Evolutionary conservation across 1,284 basidiomycete species (phyloP).

Genomic region (Butyriboletus appendiculatus): DNA sequence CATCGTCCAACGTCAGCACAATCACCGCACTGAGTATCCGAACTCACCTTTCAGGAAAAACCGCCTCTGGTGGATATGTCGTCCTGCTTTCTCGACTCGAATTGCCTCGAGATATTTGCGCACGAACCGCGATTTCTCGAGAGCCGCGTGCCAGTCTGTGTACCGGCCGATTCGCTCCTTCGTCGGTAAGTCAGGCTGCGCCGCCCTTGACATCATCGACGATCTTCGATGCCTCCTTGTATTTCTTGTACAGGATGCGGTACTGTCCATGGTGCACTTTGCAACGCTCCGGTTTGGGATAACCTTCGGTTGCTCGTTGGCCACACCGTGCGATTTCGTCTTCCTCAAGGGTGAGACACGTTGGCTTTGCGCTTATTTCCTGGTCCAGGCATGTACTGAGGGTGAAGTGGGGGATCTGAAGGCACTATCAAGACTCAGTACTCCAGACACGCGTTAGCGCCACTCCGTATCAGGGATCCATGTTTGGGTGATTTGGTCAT

Average conservation of each 20-base stretch:
- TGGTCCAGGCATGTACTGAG: background rate
- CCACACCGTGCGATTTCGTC: slow-evolving; percentile 32
- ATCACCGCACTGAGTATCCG: background rate
- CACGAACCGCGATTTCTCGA: slow-evolving; percentile 27
- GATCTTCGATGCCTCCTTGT: slow-evolving; percentile 33
- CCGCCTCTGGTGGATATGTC: slow-evolving; percentile 26
- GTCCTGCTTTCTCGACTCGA: slow-evolving; percentile 29
- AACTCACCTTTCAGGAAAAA: slow-evolving; percentile 33
- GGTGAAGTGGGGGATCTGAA: background rate
- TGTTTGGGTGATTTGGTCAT: too few relatives aligned
- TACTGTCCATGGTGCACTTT: slow-evolving; percentile 32
- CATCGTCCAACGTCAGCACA: background rate
- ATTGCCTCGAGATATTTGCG: slow-evolving; percentile 35
- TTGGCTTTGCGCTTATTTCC: background rate
- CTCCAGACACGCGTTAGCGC: too few relatives aligned
- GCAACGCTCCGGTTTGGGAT: slow-evolving; percentile 24
- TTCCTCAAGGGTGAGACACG: slow-evolving; percentile 29
- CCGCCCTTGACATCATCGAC: slow-evolving; percentile 27
- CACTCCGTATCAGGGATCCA: background rate
- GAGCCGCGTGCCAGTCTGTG: slow-evolving; percentile 13
- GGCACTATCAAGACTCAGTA: too few relatives aligned
- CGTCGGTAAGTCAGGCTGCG: slow-evolving; percentile 20
- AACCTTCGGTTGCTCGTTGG: slow-evolving; percentile 23
- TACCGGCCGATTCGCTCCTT: slow-evolving; percentile 19
- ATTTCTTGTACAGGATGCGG: slow-evolving; percentile 25